Evolutionary conservation across 352 stramenopile genomes (phyloP), one percentile per base, ranked within the genome.

Genomic region (Thalassiosira mediterranea): DNA sequence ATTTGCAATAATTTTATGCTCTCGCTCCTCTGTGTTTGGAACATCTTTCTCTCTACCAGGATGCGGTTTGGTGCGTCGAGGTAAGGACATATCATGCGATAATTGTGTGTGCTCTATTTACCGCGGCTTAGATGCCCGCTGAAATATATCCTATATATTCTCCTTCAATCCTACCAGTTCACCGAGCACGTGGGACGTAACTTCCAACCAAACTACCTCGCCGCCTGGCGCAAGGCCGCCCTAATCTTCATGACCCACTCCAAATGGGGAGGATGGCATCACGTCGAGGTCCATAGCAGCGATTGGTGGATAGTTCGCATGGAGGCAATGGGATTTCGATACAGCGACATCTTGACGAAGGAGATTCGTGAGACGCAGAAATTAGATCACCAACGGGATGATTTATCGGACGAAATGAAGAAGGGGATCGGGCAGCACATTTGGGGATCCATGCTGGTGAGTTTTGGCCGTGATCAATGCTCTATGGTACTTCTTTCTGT

Each of bases 201-300:
- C 21, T 91, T 76, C 71, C 84, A 91, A 28, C 28, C 47, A 23
- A 94, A 94, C 67, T 93, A 92, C 56, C 51, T 90, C 4, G 72
- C 86, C 32, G 56, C 79, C 11, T 91, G 92, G 62, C 70, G 87
- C 2, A 91, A 73, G 40, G 38, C 53, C 28, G 59, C 47, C 3
- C 67, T 70, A 11, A 74, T 78, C 57, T 79, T 76, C 46, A 57
- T 73, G 47, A 71, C 67, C 4, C 72, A 85, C 54, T 82, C 54
- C 3, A 57, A 68, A n/a, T 88, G 76, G 63, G 77, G 76, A 21
- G 88, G 88, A 31, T 94, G 88, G 88, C 88, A 94, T 79, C 88
- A 94, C 69, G 89, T 92, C 0, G 89, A 94, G 68, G 89, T 94
- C 0, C 89, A 94, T 74, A 47, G 65, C 32, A 47, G 81, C 46